Evolutionary conservation across 2,329 filamentous ascomycete genomes (phyloP).

Genomic region (Verticillium klebahnii): DNA sequence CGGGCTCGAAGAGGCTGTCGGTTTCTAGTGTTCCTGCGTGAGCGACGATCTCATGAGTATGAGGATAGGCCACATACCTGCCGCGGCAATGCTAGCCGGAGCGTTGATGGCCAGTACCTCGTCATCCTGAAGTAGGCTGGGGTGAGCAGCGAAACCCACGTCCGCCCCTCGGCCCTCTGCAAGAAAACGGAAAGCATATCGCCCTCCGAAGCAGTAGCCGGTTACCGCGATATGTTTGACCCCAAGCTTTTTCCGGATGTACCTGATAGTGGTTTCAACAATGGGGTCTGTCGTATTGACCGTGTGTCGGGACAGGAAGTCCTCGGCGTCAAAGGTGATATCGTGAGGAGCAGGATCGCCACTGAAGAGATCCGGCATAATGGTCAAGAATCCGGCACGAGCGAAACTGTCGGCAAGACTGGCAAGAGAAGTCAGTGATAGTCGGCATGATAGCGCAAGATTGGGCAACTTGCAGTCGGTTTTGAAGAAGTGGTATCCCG

Average conservation of each 20-base stretch:
- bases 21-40: constrained; percentile 34
- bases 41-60: neutral
- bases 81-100: constrained; percentile 58
- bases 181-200: constrained; percentile 49
- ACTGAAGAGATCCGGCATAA: constrained; percentile 63
- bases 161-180: constrained; percentile 47
- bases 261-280: constrained; percentile 38
- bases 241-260: constrained; percentile 43
- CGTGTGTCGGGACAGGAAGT: constrained; percentile 35
- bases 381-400: constrained; percentile 59
- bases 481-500: constrained; percentile 25
- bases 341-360: constrained; percentile 46
- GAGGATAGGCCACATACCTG: constrained; percentile 34
- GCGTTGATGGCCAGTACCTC: constrained; percentile 54
- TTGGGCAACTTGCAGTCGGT: constrained; percentile 10
- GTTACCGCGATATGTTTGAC: constrained; percentile 48
- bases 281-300: constrained; percentile 38
- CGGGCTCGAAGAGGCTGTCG: constrained; percentile 53
- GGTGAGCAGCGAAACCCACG: constrained; percentile 60
- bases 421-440: neutral
- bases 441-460: rapidly evolving
- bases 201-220: constrained; percentile 64
- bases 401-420: constrained; percentile 62
- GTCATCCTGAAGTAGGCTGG: constrained; percentile 52
- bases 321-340: constrained; percentile 32